These are phyloP conservation scores for Phialophora chinensis DNA, from an alignment of 2,329 filamentous ascomycete species.

Conservation along the genomic window DNA sequence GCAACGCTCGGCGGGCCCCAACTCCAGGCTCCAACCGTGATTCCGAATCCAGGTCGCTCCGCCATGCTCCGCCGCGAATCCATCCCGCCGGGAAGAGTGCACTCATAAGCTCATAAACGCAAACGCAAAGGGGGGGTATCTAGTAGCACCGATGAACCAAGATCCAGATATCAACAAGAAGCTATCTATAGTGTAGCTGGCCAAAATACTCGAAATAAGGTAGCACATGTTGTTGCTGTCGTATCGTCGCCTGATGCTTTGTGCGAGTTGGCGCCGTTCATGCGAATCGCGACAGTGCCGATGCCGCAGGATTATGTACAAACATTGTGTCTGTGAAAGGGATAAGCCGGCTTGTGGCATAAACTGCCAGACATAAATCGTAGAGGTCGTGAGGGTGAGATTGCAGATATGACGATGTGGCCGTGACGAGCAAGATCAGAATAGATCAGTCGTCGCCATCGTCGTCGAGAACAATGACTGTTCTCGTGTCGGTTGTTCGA, in stretches of 20 bases:
- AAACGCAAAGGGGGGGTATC: slow-evolving; percentile 1
- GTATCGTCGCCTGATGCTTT: background rate
- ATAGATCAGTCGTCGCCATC: background rate
- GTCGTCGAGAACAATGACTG: background rate
- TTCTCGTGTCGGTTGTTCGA: background rate
- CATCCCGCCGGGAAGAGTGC: background rate
- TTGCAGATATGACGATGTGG: background rate
- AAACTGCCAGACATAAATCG: background rate
- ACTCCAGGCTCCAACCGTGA: background rate
- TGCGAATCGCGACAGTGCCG: background rate
- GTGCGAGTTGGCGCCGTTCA: background rate
- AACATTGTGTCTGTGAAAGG: background rate
- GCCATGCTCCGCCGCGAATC: background rate
- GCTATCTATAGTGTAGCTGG: background rate
- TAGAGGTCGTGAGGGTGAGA: background rate
- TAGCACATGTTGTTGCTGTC: background rate
- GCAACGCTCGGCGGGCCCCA: background rate
- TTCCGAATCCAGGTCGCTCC: background rate
- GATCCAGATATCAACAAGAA: background rate
- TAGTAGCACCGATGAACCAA: background rate
- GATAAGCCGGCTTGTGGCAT: background rate
- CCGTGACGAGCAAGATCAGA: background rate
- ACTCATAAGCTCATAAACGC: background rate
- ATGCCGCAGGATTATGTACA: background rate
- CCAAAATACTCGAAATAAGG: background rate